These are phyloP conservation scores for Aspergillus sp. DNA, from an alignment of 2,329 filamentous ascomycete species.

Conservation along the genomic window DNA sequence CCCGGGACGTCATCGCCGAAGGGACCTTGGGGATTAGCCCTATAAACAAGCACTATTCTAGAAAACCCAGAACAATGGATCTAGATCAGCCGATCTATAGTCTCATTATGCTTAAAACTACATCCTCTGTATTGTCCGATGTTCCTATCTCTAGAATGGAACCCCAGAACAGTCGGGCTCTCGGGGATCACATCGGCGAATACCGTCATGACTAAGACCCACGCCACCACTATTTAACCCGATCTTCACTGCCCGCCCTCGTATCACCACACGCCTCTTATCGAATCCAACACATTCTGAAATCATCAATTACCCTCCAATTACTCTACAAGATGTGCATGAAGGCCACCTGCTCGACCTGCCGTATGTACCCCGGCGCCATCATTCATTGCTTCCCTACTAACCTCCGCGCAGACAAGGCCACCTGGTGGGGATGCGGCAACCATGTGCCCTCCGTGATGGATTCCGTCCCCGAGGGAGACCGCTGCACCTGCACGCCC, in stretches of 20 bases:
- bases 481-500: constrained; percentile 67
- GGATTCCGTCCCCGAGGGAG: constrained; percentile 54
- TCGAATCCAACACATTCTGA: background rate
- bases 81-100: too few species aligned
- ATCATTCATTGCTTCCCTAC: background rate
- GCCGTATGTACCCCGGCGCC: constrained; percentile 52
- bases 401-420: constrained; percentile 47
- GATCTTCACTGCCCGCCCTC: background rate
- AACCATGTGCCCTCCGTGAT: constrained; percentile 62
- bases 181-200: background rate
- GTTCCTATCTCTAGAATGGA: background rate
- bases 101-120: too few species aligned
- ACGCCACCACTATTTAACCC: background rate
- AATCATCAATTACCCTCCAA: background rate
- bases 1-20: background rate
- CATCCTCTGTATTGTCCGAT: background rate
- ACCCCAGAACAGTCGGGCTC: background rate
- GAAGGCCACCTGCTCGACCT: constrained; percentile 61
- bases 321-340: constrained; percentile 57
- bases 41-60: background rate
- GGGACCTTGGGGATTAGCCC: background rate
- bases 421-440: constrained; percentile 66
- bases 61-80: too few species aligned
- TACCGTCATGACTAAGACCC: background rate
- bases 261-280: background rate